Evolutionary conservation across 2,329 filamentous ascomycete species (phyloP), one percentile per base, ranked within the genome.

Genomic region (Iodosphaeria phyllophila): DNA sequence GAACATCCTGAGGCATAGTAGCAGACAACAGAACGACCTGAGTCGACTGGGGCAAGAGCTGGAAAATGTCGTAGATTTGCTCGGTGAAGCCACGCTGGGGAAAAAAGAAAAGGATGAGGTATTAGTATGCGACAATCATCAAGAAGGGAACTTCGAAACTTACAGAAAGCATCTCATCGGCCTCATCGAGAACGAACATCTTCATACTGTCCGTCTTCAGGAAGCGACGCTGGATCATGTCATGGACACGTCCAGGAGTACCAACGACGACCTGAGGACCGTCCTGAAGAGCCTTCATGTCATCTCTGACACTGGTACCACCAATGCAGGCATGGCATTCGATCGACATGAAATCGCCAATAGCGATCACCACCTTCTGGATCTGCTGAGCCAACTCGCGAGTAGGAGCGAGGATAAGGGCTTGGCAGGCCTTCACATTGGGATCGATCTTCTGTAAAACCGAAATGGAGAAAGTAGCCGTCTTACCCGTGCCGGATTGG

Each of bases 51-150:
- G 89, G 89, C 28, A 98, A 77, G 33, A 93, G 79, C 62, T 92
- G 86, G 75, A 93, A 98, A 61, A 98, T 92, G 58, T 98, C 89
- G 70, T 98, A 98, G 64, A 98, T 98, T 66, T 98, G 89, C 67
- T 98, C 89, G 46, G 84, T 92, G 74, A 98, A 98, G 68, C 89
- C 89, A 49, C 86, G 86, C 69, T 80, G 37, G 14, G 44, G n/a
- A n/a, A n/a, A n/a, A n/a, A n/a, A n/a, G n/a, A n/a, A n/a, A n/a
- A n/a, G n/a, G 27, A 18, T 21, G 18, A 15, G 25, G 24, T 38
- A 47, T 61, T 44, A 60, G 52, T 18, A 28, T 17, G n/a, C n/a
- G 18, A 6, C 17, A 15, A 20, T 6, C 7, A 13, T 4, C 7
- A 8, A 20, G 12, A 11, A 9, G 8, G 26, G 16, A 28, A 44